Percentiles rank a stretch among this genome's conserved stretches.
phyloP scores from a whole-genome alignment of 2,329 filamentous ascomycete species.

The Paramyrothecium sp. region DNA sequence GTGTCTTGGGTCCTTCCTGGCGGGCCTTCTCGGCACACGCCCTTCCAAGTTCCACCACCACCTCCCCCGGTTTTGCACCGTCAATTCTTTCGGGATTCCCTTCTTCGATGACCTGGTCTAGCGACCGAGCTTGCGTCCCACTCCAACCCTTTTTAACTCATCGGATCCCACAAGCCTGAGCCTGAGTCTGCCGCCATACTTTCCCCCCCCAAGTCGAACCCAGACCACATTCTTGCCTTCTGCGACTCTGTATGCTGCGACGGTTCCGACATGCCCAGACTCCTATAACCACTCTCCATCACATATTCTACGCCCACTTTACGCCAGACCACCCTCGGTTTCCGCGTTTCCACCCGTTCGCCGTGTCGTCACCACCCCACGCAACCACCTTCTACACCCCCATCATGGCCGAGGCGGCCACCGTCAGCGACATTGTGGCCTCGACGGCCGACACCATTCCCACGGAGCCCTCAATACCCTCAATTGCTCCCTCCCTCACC shows the following conservation, averaged over 20 bases:
- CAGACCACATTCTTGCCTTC: background rate
- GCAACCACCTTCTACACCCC: slow-evolving; percentile 9
- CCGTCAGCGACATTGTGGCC: slow-evolving; percentile 38
- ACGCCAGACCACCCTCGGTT: slow-evolving; percentile 10
- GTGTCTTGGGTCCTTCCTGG: background rate
- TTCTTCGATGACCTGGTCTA: background rate
- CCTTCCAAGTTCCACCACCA: background rate
- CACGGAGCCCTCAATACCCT: slow-evolving; percentile 44
- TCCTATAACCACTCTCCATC: slow-evolving; percentile 19
- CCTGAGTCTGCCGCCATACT: slow-evolving; percentile 3
- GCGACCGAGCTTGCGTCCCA: background rate
- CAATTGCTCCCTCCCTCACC: slow-evolving; percentile 59
- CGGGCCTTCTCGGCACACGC: background rate
- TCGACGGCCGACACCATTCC: slow-evolving; percentile 40
- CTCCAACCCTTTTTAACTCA: background rate
- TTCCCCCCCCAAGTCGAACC: slow-evolving; percentile 2
- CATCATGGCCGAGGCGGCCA: slow-evolving; percentile 30
- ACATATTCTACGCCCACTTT: slow-evolving; percentile 13
- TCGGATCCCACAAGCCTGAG: background rate
- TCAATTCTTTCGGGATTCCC: background rate
- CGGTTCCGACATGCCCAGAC: slow-evolving; percentile 18
- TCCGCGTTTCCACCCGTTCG: slow-evolving; percentile 4
- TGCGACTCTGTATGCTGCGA: background rate
- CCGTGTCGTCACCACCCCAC: slow-evolving; percentile 4
- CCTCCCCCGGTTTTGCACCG: background rate